phyloP scores from a whole-genome alignment of 768 basidiomycete genomes.

The Paxillus involutus region DNA sequence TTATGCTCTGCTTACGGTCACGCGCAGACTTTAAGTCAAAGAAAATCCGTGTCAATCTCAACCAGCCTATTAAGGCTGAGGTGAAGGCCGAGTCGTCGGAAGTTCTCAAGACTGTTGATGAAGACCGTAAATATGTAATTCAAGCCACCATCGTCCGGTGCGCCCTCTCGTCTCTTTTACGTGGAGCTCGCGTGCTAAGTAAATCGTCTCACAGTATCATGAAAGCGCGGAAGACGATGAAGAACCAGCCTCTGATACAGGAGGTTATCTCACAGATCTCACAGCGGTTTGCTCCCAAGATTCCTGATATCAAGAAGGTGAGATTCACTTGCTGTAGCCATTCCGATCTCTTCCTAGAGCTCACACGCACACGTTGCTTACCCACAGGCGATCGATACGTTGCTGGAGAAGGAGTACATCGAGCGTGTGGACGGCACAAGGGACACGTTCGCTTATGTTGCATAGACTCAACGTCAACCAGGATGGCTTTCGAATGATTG shows the following conservation, averaged over 20 bases:
- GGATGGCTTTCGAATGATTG: not conserved
- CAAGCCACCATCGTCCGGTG: slow-evolving; percentile 91
- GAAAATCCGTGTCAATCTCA: slow-evolving; percentile 91
- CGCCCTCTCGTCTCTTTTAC: not conserved
- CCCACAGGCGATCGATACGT: slow-evolving; percentile 80
- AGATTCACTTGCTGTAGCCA: slow-evolving; percentile 1
- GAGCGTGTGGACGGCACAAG: slow-evolving; percentile 91
- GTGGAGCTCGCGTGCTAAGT: not conserved
- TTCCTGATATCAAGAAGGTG: slow-evolving; percentile 96
- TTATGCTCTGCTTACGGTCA: slow-evolving; percentile 1
- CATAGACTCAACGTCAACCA: slow-evolving; percentile 20
- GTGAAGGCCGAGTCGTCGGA: slow-evolving; percentile 88
- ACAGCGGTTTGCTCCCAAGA: slow-evolving; percentile 87
- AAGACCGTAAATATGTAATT: slow-evolving; percentile 95
- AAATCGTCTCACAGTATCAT: slow-evolving; percentile 61
- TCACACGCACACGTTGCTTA: slow-evolving; percentile 9
- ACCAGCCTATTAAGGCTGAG: slow-evolving; percentile 92
- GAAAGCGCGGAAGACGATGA: slow-evolving; percentile 95
- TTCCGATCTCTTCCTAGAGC: not conserved
- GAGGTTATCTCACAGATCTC: slow-evolving; percentile 91
- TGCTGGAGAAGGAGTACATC: slow-evolving; percentile 97
- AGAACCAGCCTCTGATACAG: slow-evolving; percentile 86
- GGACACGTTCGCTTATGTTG: slow-evolving; percentile 57
- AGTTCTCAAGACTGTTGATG: slow-evolving; percentile 92
- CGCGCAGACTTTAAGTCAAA: slow-evolving; percentile 81